A percentile compares a stretch with the other conserved stretches of the same genome.
phyloP scores from a whole-genome alignment of 1,284 basidiomycete genomes.

The Gymnopus androsaceus region DNA sequence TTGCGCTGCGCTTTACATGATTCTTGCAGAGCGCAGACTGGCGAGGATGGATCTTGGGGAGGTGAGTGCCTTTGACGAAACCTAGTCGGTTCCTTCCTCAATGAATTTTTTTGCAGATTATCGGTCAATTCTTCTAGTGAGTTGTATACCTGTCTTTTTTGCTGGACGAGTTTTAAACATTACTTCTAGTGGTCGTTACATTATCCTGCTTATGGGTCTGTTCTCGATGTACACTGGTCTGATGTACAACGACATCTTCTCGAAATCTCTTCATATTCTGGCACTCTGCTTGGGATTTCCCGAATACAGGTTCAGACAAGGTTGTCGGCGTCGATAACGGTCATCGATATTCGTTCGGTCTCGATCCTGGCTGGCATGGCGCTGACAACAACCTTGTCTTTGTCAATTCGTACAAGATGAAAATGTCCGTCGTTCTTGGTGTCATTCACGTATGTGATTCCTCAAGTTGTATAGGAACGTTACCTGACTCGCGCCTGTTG shows the following conservation, averaged over 20 bases:
- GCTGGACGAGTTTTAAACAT: conserved; percentile 5
- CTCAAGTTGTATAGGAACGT: conserved; percentile 16
- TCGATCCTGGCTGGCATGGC: conserved; percentile 96
- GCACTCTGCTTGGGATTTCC: conserved; percentile 89
- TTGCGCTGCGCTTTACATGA: conserved; percentile 81
- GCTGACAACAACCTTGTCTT: conserved; percentile 93
- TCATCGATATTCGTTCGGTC: conserved; percentile 85
- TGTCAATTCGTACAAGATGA: conserved; percentile 99
- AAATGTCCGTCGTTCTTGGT: conserved; percentile 97
- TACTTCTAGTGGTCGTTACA: conserved; percentile 85
- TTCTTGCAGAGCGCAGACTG: conserved; percentile 81
- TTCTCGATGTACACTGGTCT: conserved; percentile 97
- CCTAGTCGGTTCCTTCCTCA: too few species aligned
- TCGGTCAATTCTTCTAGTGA: conserved; percentile 91
- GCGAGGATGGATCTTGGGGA: conserved; percentile 80
- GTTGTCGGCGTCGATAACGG: conserved; percentile 61
- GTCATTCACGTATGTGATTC: conserved; percentile 83
- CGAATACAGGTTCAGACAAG: conserved; percentile 47
- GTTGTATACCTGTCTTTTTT: conserved; percentile 31
- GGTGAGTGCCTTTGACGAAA: conserved; percentile 41
- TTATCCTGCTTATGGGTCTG: conserved; percentile 95
- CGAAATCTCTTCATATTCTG: conserved; percentile 89
- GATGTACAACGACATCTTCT: conserved; percentile 99
- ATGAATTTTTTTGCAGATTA: conserved; percentile 54
- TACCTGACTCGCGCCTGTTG: background rate